Base-by-base conservation (phyloP, 441 rosid genomes). In the Erysimum cheiri region DNA sequence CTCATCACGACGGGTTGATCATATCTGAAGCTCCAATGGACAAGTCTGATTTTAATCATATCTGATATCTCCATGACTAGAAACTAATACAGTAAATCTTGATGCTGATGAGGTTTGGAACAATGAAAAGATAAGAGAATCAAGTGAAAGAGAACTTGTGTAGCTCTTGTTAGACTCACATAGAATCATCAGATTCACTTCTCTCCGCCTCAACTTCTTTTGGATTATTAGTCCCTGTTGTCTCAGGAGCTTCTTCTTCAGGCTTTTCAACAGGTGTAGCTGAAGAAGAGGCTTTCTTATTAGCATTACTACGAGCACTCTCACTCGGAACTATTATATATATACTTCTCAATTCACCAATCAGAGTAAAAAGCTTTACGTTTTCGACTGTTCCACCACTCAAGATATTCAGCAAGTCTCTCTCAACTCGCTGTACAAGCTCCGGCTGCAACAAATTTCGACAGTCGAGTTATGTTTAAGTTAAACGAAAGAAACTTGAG, bases 391-490 rank as follows among this genome's bases (percentile, higher is more conserved):
- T 87, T 73, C 86, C 90, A 33, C 97, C 92, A 47, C 87, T 82
- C 93, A 91, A 87, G 78, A 94, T 91, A 72, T 91, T 91, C 79
- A 89, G 41, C 80, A 94, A 81, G 73, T 91, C 93, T 76, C 75
- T 89, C 77, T 94, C 98, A 41, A 83, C 98, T n/a, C 93, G 86
- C 73, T 82, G 95, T 47, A 93, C 97, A 70, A 91, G 88, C 85
- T 91, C 97, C 36, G 98, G 98, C 97, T 94, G 88, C 78, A 83
- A 71, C 10, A 75, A 22, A 22, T 71, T 54, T 64, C 14, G 19
- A 29, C 69, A 77, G 15, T 56, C 26, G 41, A 31, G 24, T 22
- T 36, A 64, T 55, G 24, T 37, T 4, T 11, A 6, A 7, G 33
- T 11, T 48, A n/a, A 40, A 63, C 24, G 24, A 22, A 22, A 22